Conservation (phyloP, 2,329 filamentous ascomycete genomes). For the Fusarium humuli region DNA sequence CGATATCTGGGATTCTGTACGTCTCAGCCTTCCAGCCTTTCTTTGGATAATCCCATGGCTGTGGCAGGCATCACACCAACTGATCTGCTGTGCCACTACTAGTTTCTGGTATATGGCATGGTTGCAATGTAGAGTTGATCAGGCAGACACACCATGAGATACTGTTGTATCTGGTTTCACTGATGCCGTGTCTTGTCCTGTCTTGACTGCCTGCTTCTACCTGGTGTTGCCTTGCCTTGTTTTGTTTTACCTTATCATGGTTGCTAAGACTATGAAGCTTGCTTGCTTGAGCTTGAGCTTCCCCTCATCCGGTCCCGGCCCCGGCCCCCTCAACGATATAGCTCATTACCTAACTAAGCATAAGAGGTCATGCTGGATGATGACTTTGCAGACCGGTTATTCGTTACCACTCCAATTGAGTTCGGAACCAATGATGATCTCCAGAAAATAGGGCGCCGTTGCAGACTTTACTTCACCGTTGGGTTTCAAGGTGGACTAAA, state of each 20-base stretch:
- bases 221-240: constrained; percentile 11
- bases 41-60: constrained; percentile 21
- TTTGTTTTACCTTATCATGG: constrained; percentile 30
- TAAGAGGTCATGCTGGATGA: constrained; percentile 21
- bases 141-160: constrained; percentile 2
- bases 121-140: not conserved
- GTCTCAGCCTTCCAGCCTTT: constrained; percentile 33
- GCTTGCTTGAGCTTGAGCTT: constrained; percentile 1
- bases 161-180: constrained; percentile 17
- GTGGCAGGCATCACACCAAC: constrained; percentile 35
- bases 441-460: constrained; percentile 14
- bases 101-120: constrained; percentile 9
- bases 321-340: constrained; percentile 4
- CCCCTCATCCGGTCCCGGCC: constrained; percentile 11
- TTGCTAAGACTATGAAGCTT: not conserved
- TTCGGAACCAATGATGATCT: constrained; percentile 28
- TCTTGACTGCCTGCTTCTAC: constrained; percentile 9
- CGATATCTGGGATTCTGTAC: constrained; percentile 16
- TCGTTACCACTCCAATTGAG: constrained; percentile 17
- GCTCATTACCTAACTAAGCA: constrained; percentile 10
- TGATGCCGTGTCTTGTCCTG: constrained; percentile 5
- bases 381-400: constrained; percentile 27
- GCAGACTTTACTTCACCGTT: constrained; percentile 22
- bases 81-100: constrained; percentile 29
- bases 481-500: constrained; percentile 19